phyloP scores from a whole-genome alignment of 495 filamentous ascomycete species.

The Neurospora discreta region DNA sequence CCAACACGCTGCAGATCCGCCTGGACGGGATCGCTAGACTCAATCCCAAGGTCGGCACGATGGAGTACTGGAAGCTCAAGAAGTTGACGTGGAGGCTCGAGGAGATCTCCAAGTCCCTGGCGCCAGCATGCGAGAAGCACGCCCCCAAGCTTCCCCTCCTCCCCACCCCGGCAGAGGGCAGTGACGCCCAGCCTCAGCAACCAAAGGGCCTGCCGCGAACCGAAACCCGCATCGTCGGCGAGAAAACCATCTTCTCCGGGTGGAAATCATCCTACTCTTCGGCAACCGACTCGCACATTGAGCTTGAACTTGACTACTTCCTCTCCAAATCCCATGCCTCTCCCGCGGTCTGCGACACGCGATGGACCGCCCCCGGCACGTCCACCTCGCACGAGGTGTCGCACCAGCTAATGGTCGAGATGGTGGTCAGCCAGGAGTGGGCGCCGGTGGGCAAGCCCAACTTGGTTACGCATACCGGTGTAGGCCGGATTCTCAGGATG shows the following conservation, averaged over 20 bases:
- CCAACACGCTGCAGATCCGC: slow-evolving; percentile 65
- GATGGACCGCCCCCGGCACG: slow-evolving; percentile 54
- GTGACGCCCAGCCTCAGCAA: slow-evolving; percentile 27
- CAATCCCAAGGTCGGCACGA: slow-evolving; percentile 37
- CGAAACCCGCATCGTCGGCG: slow-evolving; percentile 60
- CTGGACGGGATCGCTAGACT: slow-evolving; percentile 67
- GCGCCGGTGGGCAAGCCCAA: slow-evolving; percentile 56
- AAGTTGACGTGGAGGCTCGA: slow-evolving; percentile 91
- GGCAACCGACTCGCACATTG: slow-evolving; percentile 56
- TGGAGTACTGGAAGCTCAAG: slow-evolving; percentile 74
- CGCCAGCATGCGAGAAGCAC: slow-evolving; percentile 74
- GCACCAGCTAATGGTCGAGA: slow-evolving; percentile 80
- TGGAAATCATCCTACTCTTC: slow-evolving; percentile 91
- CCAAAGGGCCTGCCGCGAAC: slow-evolving; percentile 71
- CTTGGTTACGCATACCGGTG: slow-evolving; percentile 74
- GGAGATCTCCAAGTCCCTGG: slow-evolving; percentile 67
- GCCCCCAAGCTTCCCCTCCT: slow-evolving; percentile 41
- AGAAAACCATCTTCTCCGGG: slow-evolving; percentile 41
- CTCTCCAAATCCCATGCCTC: slow-evolving; percentile 45
- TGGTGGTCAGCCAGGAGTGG: slow-evolving; percentile 91
- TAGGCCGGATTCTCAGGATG: slow-evolving; percentile 85
- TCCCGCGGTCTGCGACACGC: slow-evolving; percentile 59
- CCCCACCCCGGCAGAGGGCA: slow-evolving; percentile 12
- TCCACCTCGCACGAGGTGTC: slow-evolving; percentile 38
- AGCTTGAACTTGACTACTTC: slow-evolving; percentile 68